Percentiles rank a stretch among this genome's conserved stretches.
Evolutionary conservation across 768 basidiomycete genomes (phyloP).

Genomic region (Tulasnella sp.): DNA sequence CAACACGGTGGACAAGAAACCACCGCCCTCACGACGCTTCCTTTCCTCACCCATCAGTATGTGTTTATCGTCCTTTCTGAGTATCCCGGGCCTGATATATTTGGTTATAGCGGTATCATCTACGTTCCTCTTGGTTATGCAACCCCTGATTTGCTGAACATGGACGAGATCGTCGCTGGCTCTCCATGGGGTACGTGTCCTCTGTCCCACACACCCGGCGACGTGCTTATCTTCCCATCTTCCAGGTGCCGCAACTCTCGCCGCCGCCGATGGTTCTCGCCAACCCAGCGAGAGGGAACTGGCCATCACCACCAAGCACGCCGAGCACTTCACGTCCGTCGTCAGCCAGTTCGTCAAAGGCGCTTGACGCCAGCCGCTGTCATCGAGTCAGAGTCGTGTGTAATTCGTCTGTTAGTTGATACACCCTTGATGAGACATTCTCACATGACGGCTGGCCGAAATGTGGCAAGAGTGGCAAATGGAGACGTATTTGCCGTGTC

Average conservation of each 20-base stretch:
- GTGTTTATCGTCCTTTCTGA: not conserved
- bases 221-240: not conserved
- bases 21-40: constrained; percentile 27
- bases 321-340: constrained; percentile 7
- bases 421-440: not conserved
- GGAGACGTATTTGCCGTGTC: not conserved
- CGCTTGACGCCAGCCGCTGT: not conserved
- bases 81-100: constrained; percentile 16
- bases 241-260: constrained; percentile 11
- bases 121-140: constrained; percentile 27
- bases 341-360: constrained; percentile 17
- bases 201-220: not conserved
- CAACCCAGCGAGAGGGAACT: constrained; percentile 11
- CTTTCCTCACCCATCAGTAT: constrained; percentile 14
- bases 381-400: too few relatives aligned
- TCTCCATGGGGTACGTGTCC: constrained; percentile 28
- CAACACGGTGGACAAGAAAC: constrained; percentile 31
- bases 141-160: constrained; percentile 18
- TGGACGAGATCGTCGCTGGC: constrained; percentile 26
- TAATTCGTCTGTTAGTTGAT: not conserved
- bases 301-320: not conserved
- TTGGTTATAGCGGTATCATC: constrained; percentile 27
- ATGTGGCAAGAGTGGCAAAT: not conserved
- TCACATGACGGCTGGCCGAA: not conserved
- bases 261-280: constrained; percentile 13